Percentiles rank a stretch among this genome's conserved stretches.
These are phyloP conservation scores for Hyaloscypha variabilis DNA, from an alignment of 495 filamentous ascomycete species.

Conservation along the genomic window DNA sequence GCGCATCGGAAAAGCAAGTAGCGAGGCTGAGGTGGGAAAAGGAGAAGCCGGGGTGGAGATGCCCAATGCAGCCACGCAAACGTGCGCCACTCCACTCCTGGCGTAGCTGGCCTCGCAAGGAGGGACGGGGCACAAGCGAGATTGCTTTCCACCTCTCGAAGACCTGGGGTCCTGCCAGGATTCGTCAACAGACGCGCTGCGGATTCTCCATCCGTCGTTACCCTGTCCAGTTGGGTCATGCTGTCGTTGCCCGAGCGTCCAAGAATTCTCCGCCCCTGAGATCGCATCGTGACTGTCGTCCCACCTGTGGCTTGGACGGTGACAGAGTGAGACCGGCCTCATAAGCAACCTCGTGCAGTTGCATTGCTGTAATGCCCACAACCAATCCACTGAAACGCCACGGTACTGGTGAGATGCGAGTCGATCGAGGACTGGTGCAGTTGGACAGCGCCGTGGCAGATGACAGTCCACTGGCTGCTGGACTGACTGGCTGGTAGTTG, in stretches of 20 bases:
- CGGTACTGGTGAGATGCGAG: constrained; percentile 3
- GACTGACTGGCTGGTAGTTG: neutral
- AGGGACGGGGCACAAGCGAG: too few relatives aligned
- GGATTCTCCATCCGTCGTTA: too few relatives aligned
- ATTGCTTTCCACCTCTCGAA: too few relatives aligned
- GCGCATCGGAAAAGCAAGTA: neutral
- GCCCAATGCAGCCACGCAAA: too few relatives aligned
- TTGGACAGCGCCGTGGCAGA: neutral
- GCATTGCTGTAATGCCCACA: constrained; percentile 17
- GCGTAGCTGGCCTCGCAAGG: too few relatives aligned
- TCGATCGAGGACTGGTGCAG: neutral
- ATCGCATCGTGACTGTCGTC: neutral
- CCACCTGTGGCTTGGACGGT: too few relatives aligned
- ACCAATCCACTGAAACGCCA: constrained; percentile 9
- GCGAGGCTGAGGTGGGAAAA: neutral
- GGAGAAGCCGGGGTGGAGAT: neutral
- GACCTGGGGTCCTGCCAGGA: too few relatives aligned
- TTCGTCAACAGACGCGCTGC: too few relatives aligned
- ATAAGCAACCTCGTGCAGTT: neutral
- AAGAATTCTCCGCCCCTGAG: neutral
- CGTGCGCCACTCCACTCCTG: too few relatives aligned
- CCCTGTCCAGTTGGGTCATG: too few relatives aligned
- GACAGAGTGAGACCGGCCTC: neutral
- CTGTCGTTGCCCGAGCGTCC: neutral
- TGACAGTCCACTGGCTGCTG: too few relatives aligned